A percentile compares a stretch with the other conserved stretches of the same genome.
phyloP scores from a whole-genome alignment of 805 yeast species.

The Candida nanaspora region DNA sequence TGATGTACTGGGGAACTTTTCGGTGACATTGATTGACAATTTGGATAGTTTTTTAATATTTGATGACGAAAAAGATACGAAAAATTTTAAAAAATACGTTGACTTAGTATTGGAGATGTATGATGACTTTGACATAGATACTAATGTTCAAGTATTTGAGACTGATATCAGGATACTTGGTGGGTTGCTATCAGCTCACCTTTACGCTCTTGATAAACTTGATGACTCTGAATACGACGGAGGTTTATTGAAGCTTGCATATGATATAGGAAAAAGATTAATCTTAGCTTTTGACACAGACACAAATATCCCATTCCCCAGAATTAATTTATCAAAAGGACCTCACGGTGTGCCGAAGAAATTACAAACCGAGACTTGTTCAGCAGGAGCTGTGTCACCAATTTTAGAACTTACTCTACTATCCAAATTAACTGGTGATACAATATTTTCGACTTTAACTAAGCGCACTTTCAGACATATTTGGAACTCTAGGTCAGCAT shows the following conservation, averaged over 20 bases:
- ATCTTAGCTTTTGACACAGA: slow-evolving; percentile 62
- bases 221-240: slow-evolving; percentile 52
- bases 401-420: slow-evolving; percentile 73
- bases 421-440: slow-evolving; percentile 69
- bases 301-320: slow-evolving; percentile 67
- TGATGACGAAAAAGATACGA: slow-evolving; percentile 40
- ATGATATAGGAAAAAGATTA: slow-evolving; percentile 66
- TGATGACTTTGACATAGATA: slow-evolving; percentile 49
- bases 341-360: slow-evolving; percentile 34
- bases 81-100: slow-evolving; percentile 40
- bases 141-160: slow-evolving; percentile 84
- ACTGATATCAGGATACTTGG: slow-evolving; percentile 78
- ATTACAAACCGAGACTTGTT: slow-evolving; percentile 61
- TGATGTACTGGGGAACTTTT: slow-evolving; percentile 81
- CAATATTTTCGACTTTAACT: slow-evolving; percentile 56
- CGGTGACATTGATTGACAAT: slow-evolving; percentile 72
- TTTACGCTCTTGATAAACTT: slow-evolving; percentile 54
- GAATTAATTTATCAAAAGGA: slow-evolving; percentile 62
- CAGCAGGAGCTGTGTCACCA: slow-evolving; percentile 84
- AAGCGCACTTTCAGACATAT: slow-evolving; percentile 56
- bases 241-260: slow-evolving; percentile 61
- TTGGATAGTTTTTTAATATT: slow-evolving; percentile 73
- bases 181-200: slow-evolving; percentile 71
- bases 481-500: slow-evolving; percentile 58
- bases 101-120: slow-evolving; percentile 28